phyloP scores from a whole-genome alignment of 768 basidiomycete genomes.

The Xerocomellus amylosporus region DNA sequence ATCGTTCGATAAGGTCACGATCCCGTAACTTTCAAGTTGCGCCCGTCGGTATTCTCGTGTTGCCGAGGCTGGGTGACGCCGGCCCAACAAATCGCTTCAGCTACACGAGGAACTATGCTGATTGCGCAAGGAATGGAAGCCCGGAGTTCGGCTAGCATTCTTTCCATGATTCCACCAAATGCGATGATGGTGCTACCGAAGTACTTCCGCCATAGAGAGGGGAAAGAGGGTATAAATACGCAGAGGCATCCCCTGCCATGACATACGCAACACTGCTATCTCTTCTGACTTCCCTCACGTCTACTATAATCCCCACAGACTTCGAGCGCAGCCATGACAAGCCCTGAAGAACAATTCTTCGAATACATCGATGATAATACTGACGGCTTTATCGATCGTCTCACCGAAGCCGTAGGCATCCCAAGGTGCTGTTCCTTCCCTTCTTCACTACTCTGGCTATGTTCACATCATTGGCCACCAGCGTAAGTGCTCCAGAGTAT shows the following conservation, averaged over 20 bases:
- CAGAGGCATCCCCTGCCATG: background rate
- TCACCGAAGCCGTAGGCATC: background rate
- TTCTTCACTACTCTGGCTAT: too few relatives aligned
- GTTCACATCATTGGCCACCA: background rate
- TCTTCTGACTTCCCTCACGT: background rate
- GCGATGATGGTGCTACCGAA: background rate
- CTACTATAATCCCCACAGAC: background rate
- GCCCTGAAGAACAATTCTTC: background rate
- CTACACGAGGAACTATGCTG: too few relatives aligned
- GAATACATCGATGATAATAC: background rate
- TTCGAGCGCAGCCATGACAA: background rate
- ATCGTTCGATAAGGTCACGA: too few relatives aligned
- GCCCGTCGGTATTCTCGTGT: too few relatives aligned
- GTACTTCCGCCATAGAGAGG: background rate
- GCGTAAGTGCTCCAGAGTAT: background rate
- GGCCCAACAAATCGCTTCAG: too few relatives aligned
- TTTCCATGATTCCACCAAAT: background rate
- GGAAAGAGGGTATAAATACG: background rate
- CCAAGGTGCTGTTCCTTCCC: background rate
- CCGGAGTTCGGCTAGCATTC: background rate
- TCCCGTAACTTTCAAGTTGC: too few relatives aligned
- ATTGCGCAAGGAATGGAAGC: background rate
- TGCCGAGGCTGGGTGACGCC: too few relatives aligned
- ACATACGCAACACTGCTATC: too few relatives aligned
- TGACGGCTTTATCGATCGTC: background rate